Base-by-base conservation (phyloP, 2,329 filamentous ascomycete species). In the Aspergillus sp. region DNA sequence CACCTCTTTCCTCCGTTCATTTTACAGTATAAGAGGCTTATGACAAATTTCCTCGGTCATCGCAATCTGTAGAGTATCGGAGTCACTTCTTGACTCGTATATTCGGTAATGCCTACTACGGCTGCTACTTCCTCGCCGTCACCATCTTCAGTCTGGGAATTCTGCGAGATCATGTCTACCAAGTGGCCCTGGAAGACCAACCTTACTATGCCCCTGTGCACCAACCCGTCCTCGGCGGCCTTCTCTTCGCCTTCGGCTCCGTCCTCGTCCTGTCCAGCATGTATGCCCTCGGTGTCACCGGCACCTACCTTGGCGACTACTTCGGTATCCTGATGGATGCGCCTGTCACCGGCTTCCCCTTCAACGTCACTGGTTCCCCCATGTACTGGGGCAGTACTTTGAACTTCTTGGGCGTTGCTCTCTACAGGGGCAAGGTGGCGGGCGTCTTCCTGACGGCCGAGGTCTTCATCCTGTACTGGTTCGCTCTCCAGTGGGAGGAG, bases 251-350 rank as follows among this genome's bases (percentile, higher is more conserved):
- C 27, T 73, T 80, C 39, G 95, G 95, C 60, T 97, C 96, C 77
- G 78, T 90, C 54, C 86, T 99, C 38, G 95, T 99, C 53, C 70
- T 98, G 54, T 89, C 89, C 36, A 95, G 90, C 62, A 98, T 96
- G 79, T 97, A 88, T 87, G 90, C 88, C 36, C 87, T 99, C 42
- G 95, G 95, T 60, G 87, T 99, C 71, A 97, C 92, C 0, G 95
- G 95, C 64, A 99, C 95, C 39, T 99, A 97, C 75, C 83, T 99
- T 38, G 95, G 95, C 69, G 95, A 99, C 81, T 99, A 99, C 83
- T 99, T 98, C 75, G 95, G 95, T 68, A 97, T 98, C 75, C 83
- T 99, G 66, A 96, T 97, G 92, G 94, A 98, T 74, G 82, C 89
- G 68, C 94, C 94, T 71, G 93, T 99, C 55, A 96, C 92, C 11